Conservation (phyloP, 371 early-diverging fungal genomes). For the Blakeslea trispora region DNA sequence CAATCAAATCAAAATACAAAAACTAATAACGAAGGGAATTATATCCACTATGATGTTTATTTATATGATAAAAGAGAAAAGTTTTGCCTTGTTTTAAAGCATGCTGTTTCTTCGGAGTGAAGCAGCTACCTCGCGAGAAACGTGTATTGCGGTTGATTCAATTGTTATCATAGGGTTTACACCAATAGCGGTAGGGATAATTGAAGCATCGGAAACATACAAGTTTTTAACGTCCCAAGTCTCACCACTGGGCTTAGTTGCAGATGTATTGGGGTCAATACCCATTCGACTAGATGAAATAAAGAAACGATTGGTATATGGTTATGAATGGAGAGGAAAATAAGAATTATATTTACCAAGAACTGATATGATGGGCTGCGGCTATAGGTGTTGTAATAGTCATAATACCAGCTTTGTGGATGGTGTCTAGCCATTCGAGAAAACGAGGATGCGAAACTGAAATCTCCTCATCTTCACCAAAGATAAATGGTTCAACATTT, state of each 20-base stretch:
- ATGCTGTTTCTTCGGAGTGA: neutral
- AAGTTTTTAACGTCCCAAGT: constrained; percentile 75
- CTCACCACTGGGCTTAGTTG: constrained; percentile 70
- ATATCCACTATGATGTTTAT: too few relatives aligned
- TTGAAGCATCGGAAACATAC: constrained; percentile 73
- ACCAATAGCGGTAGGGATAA: constrained; percentile 74
- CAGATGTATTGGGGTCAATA: constrained; percentile 54
- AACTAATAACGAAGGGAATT: too few relatives aligned
- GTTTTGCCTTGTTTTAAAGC: too few relatives aligned
- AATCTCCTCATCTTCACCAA: constrained; percentile 32
- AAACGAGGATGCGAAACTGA: constrained; percentile 42
- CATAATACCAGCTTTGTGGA: constrained; percentile 33
- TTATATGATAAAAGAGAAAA: too few relatives aligned
- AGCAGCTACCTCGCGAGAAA: constrained; percentile 3
- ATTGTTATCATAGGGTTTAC: constrained; percentile 79
- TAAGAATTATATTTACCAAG: constrained; percentile 37
- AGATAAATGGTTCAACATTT: constrained; percentile 49
- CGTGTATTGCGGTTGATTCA: constrained; percentile 43
- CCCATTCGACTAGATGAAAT: constrained; percentile 64
- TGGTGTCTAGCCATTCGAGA: constrained; percentile 31
- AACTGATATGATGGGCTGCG: constrained; percentile 67
- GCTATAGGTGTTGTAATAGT: constrained; percentile 40
- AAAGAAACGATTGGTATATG: too few relatives aligned
- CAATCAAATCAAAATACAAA: too few relatives aligned
- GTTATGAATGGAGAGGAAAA: too few relatives aligned